Percentiles rank a stretch among this genome's conserved stretches.
These are phyloP conservation scores for Digitaria exilis DNA, from an alignment of 202 grass and related monocot species.

Conservation along the genomic window DNA sequence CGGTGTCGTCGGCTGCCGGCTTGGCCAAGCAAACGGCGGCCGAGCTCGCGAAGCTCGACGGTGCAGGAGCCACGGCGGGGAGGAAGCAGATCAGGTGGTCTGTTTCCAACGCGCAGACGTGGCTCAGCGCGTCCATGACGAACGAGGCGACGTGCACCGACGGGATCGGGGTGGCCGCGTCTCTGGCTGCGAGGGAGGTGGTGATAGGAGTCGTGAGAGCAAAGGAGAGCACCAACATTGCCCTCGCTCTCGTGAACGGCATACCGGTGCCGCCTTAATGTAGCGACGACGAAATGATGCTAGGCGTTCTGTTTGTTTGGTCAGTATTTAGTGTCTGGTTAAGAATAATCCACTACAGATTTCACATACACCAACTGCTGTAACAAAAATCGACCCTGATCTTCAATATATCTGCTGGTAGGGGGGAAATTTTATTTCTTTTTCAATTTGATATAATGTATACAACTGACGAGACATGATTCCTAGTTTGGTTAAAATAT, in stretches of 20 bases:
- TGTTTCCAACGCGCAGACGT: slow-evolving; percentile 63
- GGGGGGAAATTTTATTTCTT: no score
- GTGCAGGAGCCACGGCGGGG: neutral
- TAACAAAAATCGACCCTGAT: no score
- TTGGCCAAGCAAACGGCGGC: slow-evolving; percentile 37
- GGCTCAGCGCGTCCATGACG: slow-evolving; percentile 65
- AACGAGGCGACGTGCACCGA: slow-evolving; percentile 60
- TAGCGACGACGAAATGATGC: neutral
- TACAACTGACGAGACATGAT: no score
- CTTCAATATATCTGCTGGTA: no score
- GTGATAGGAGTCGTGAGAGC: neutral
- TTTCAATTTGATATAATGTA: no score
- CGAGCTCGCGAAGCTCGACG: slow-evolving; percentile 40
- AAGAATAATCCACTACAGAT: no score
- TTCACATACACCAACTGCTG: no score
- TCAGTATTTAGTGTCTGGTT: no score
- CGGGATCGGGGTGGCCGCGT: neutral
- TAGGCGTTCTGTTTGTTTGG: no score
- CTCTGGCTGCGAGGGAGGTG: slow-evolving; percentile 10
- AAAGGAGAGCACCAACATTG: slow-evolving; percentile 44
- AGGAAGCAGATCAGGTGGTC: slow-evolving; percentile 37
- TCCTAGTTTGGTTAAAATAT: no score
- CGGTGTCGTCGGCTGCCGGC: slow-evolving; percentile 28
- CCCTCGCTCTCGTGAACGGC: slow-evolving; percentile 49
- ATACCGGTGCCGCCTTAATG: neutral